Evolutionary conservation across 306 rosid species (phyloP), one percentile per base, ranked within the genome.

Genomic region (Cucurbita pepo): DNA sequence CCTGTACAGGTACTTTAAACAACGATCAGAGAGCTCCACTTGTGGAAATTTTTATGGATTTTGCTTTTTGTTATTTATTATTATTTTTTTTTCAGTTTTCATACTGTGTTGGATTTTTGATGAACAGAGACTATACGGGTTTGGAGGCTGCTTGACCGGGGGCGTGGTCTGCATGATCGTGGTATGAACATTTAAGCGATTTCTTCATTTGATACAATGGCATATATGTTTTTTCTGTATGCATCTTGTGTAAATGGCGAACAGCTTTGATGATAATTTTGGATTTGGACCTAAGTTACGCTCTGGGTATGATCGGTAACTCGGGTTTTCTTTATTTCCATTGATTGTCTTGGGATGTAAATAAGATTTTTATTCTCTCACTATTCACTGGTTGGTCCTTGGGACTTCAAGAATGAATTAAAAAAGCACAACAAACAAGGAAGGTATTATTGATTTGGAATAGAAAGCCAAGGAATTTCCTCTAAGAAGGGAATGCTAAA

Each of bases 121-220:
- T 79, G 40, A 71, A 56, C 91, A 94, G 99, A 89, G 99, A 85
- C 22, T 91, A 66, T 94, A 90, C 67, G 99, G 81, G 8, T 94
- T 94, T 74, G 88, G 95, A 75, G 90, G 85, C 60, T 90, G 84
- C 66, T 83, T 86, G 77, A 7, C 88, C 36, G 91, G 85, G 75
- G 99, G 99, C 61, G 79, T 89, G 72, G 84, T 64, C 69, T 82
- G 81, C 71, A 94, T 87, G 99, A 37, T 94, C 48, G 75, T 94
- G 99, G 99, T 94, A 83, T 81, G 91, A 66, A 60, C 53, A 65
- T 63, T 73, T 65, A 25, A 36, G 54, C 45, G 18, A 75, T 25
- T 13, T 34, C 60, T 48, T 65, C 55, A 10, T 19, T 30, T 73
- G 8, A 36, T 10, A n/a, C n/a, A 34, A 16, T 0, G 21, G 16